phyloP scores from a whole-genome alignment of 2,329 filamentous ascomycete species.

The Phialophora verrucosa region DNA sequence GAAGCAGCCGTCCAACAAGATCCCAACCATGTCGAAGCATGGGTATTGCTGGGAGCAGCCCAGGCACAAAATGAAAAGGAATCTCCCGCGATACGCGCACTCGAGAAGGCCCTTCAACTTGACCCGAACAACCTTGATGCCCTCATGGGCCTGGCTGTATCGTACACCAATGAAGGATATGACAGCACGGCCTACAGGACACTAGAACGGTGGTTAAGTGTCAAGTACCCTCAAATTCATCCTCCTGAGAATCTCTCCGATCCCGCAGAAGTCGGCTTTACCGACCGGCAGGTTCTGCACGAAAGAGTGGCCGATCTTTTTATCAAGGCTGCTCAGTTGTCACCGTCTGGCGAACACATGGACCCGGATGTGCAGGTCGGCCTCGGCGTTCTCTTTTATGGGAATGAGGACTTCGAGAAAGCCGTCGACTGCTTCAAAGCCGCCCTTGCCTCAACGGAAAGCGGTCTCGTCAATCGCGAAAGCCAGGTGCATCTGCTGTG shows the following conservation, averaged over 20 bases:
- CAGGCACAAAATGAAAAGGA: constrained; percentile 99
- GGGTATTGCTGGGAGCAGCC: constrained; percentile 87
- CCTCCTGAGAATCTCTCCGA: constrained; percentile 70
- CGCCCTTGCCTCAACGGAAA: constrained; percentile 83
- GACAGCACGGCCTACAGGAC: constrained; percentile 96
- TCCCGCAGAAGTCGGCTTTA: constrained; percentile 87
- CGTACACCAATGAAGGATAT: constrained; percentile 98
- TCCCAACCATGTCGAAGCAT: constrained; percentile 84
- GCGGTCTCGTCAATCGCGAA: constrained; percentile 80
- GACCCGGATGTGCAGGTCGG: constrained; percentile 98
- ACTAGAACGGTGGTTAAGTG: constrained; percentile 93
- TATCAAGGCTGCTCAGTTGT: constrained; percentile 89
- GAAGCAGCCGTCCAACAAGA: constrained; percentile 94
- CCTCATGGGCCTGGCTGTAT: constrained; percentile 93
- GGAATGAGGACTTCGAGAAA: constrained; percentile 96
- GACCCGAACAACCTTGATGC: constrained; percentile 86
- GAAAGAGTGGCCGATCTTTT: constrained; percentile 89
- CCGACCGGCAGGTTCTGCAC: constrained; percentile 86
- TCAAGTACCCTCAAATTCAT: constrained; percentile 87
- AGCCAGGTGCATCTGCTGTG: constrained; percentile 91
- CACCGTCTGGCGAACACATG: constrained; percentile 91
- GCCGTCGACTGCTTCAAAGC: constrained; percentile 97
- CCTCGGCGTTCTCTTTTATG: constrained; percentile 95
- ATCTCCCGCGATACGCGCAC: constrained; percentile 87
- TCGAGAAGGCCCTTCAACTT: constrained; percentile 87